phyloP scores from a whole-genome alignment of 768 basidiomycete genomes.

The Rhizopogon vesiculosus region DNA sequence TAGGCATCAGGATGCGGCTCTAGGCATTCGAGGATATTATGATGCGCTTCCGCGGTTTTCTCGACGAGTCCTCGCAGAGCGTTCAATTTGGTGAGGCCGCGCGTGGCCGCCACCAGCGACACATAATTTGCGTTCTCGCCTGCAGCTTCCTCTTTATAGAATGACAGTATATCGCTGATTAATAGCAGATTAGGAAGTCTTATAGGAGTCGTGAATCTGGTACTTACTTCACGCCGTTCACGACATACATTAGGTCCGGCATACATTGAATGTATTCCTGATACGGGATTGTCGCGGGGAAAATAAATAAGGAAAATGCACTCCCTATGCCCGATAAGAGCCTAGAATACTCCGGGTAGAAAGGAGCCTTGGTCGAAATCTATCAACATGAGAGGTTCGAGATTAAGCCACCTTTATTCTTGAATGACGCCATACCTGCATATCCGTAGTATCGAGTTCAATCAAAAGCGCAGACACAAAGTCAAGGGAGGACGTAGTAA shows the following conservation, averaged over 20 bases:
- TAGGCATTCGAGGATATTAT: conserved; percentile 20
- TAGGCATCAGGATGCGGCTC: conserved; percentile 12
- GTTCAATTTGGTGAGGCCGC: conserved; percentile 21
- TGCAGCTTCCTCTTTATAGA: conserved; percentile 36
- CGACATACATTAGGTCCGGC: conserved; percentile 22
- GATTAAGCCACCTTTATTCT: no score
- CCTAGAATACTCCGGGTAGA: conserved; percentile 10
- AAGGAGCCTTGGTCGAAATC: conserved; percentile 7
- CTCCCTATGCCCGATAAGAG: conserved; percentile 25
- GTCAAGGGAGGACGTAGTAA: conserved; percentile 30
- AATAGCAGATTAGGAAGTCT: not conserved
- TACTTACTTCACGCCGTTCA: conserved; percentile 29
- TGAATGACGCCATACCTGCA: conserved; percentile 8
- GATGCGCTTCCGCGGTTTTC: conserved; percentile 19
- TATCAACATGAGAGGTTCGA: not conserved
- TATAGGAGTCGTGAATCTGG: not conserved
- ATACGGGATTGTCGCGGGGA: conserved; percentile 24
- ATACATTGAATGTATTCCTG: conserved; percentile 25
- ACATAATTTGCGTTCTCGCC: conserved; percentile 33
- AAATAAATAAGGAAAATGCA: conserved; percentile 28
- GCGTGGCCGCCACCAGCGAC: conserved; percentile 24
- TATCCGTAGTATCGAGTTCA: conserved; percentile 18
- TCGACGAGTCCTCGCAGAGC: conserved; percentile 19
- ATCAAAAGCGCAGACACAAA: conserved; percentile 24
- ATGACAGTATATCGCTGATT: conserved; percentile 34